Percentiles rank a stretch among this genome's conserved stretches.
Evolutionary conservation across 2,329 filamentous ascomycete species (phyloP).

Genomic region (Venturia aucupariae): DNA sequence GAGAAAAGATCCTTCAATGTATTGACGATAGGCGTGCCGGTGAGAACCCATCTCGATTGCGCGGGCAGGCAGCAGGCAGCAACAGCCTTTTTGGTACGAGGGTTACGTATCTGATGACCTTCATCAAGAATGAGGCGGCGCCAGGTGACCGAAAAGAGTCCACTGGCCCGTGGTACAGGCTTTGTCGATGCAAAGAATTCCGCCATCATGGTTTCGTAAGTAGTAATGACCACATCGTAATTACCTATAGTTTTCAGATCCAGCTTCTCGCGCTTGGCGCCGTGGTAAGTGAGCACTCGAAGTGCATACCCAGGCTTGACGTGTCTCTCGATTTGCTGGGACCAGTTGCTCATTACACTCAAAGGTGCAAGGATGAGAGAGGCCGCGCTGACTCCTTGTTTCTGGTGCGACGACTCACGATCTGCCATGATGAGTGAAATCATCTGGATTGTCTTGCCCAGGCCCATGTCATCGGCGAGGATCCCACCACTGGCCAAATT

Average conservation of each 20-base stretch:
- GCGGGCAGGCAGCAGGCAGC: constrained; percentile 60
- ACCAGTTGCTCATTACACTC: constrained; percentile 87
- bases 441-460: constrained; percentile 81
- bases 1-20: constrained; percentile 73
- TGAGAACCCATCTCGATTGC: constrained; percentile 61
- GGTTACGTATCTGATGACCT: constrained; percentile 74
- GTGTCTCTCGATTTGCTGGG: constrained; percentile 65
- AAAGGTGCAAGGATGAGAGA: constrained; percentile 77
- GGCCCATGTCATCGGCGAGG: constrained; percentile 84
- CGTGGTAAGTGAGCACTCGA: constrained; percentile 67
- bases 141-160: constrained; percentile 61
- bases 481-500: constrained; percentile 70
- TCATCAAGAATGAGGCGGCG: constrained; percentile 73
- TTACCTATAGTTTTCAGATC: constrained; percentile 47
- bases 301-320: constrained; percentile 54
- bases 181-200: constrained; percentile 45
- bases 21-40: constrained; percentile 65
- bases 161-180: constrained; percentile 25
- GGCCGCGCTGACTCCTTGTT: constrained; percentile 31
- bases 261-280: constrained; percentile 43
- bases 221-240: constrained; percentile 74
- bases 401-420: constrained; percentile 21
- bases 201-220: constrained; percentile 65
- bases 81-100: constrained; percentile 59
- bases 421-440: constrained; percentile 68